Evolutionary conservation across 495 filamentous ascomycete genomes (phyloP).

Genomic region (Aspergillus heteromorphus): DNA sequence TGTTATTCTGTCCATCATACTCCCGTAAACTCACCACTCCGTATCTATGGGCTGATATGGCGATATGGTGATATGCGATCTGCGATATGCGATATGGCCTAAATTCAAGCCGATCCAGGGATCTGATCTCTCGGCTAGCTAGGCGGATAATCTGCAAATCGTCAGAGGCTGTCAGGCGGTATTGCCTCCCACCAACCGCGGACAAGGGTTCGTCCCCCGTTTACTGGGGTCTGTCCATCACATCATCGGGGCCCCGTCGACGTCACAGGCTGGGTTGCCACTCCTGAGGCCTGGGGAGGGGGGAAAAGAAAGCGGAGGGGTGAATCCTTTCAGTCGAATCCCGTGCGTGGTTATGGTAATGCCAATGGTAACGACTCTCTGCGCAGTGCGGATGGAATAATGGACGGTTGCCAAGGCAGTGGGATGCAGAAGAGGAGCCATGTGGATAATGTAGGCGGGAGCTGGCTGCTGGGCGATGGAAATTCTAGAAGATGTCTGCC

Average conservation of each 20-base stretch:
- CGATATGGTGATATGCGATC: too few relatives aligned
- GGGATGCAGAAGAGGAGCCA: background rate
- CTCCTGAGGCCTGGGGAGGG: background rate
- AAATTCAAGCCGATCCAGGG: background rate
- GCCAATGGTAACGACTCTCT: too few relatives aligned
- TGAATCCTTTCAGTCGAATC: background rate
- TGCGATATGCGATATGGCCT: too few relatives aligned
- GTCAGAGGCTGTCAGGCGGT: background rate
- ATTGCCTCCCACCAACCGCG: background rate
- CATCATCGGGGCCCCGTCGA: conserved; percentile 6
- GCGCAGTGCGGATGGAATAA: background rate
- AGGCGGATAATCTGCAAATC: background rate
- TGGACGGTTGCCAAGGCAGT: conserved; percentile 1
- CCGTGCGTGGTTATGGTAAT: too few relatives aligned
- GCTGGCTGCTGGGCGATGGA: conserved; percentile 1
- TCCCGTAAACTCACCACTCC: too few relatives aligned
- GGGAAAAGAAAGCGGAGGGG: background rate
- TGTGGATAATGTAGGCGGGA: background rate
- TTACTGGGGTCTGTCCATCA: background rate
- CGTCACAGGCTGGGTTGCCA: conserved; percentile 11
- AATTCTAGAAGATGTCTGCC: conserved; percentile 11
- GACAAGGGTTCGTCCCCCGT: background rate
- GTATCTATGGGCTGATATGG: too few relatives aligned
- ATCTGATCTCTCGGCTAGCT: background rate
- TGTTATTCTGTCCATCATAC: too few relatives aligned